phyloP scores from a whole-genome alignment of 345 rosid genomes.

The Eucalyptus camaldulensis region DNA sequence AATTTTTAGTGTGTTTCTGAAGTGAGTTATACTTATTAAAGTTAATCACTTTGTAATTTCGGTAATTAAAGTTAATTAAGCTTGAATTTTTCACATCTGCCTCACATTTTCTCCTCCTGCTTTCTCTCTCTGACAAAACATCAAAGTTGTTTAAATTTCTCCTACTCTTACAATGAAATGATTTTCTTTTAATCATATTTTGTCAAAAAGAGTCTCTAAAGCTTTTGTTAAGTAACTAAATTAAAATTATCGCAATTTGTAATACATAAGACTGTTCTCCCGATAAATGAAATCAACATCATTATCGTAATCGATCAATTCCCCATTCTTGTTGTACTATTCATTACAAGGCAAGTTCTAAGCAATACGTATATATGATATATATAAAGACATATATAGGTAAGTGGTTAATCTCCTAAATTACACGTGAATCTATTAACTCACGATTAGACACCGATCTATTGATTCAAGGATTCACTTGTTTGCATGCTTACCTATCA shows the following conservation, averaged over 20 bases:
- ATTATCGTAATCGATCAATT: neutral
- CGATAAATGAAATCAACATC: neutral
- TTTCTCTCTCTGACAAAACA: neutral
- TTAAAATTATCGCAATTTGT: neutral
- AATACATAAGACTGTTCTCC: neutral
- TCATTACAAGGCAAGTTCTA: neutral
- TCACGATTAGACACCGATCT: rapidly evolving
- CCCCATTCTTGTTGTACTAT: neutral
- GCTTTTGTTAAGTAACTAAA: neutral
- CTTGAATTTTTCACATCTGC: neutral
- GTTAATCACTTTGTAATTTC: neutral
- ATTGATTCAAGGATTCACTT: neutral
- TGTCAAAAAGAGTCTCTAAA: neutral
- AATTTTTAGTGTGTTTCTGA: neutral
- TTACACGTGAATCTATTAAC: neutral
- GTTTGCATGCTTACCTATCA: neutral
- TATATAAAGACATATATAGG: neutral
- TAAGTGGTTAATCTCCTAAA: neutral
- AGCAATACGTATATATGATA: neutral
- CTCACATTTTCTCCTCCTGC: neutral
- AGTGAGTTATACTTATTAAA: neutral
- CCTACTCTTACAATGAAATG: neutral
- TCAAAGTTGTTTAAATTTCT: neutral
- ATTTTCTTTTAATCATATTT: neutral
- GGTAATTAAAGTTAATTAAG: neutral